A percentile compares a stretch with the other conserved stretches of the same genome.
Conservation (phyloP, 345 rosid genomes). For the Murraya paniculata region DNA sequence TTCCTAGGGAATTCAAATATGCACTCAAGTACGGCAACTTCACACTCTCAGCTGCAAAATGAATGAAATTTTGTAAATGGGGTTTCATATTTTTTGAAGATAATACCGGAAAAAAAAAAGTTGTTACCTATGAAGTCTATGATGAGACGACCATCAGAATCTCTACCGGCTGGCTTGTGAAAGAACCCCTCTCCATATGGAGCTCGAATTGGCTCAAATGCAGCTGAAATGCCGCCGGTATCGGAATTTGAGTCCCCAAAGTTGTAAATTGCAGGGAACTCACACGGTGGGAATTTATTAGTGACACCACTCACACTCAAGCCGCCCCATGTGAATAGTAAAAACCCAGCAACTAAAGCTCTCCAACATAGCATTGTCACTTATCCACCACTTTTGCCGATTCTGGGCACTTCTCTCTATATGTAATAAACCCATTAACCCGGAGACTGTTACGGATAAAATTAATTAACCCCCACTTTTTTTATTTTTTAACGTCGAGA, state of each 20-base stretch:
- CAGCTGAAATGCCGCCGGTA: constrained; percentile 81
- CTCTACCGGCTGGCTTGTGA: constrained; percentile 66
- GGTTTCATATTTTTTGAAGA: background rate
- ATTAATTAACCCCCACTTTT: background rate
- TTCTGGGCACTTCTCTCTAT: background rate
- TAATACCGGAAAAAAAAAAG: no score
- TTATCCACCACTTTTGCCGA: background rate
- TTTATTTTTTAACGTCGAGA: background rate
- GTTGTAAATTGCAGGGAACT: constrained; percentile 76
- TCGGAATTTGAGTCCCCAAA: constrained; percentile 91
- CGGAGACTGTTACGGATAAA: background rate
- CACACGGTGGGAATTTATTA: constrained; percentile 32
- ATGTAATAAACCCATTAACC: background rate
- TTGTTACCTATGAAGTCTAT: constrained; percentile 75
- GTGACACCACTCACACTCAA: constrained; percentile 16
- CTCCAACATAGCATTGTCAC: constrained; percentile 24
- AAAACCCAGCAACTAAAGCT: constrained; percentile 27
- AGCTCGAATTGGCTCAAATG: constrained; percentile 54
- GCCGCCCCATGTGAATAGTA: constrained; percentile 34
- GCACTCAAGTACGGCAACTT: constrained; percentile 79
- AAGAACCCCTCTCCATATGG: constrained; percentile 65
- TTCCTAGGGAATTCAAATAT: constrained; percentile 78
- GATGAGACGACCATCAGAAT: constrained; percentile 75
- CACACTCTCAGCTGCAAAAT: constrained; percentile 67
- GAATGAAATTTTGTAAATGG: background rate